A percentile compares a stretch with the other conserved stretches of the same genome.
Evolutionary conservation across 768 basidiomycete genomes (phyloP).

Genomic region (Hemileccinum rubropunctum): DNA sequence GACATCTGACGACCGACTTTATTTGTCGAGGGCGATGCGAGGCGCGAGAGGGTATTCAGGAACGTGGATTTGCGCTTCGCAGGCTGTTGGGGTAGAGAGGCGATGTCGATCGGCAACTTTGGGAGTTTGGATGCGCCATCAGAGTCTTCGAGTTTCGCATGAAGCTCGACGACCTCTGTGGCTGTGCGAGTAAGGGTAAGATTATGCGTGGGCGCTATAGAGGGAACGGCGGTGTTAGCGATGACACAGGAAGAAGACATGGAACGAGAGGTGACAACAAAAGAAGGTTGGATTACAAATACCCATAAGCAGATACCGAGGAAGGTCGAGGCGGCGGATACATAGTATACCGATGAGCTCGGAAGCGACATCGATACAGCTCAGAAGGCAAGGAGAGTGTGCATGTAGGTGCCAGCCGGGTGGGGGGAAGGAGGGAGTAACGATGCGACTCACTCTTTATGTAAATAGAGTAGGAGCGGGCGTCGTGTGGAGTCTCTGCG

Average conservation of each 20-base stretch:
- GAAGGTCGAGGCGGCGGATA: constrained; percentile 15
- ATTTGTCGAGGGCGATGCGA: constrained; percentile 67
- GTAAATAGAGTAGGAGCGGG: constrained; percentile 72
- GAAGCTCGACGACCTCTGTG: constrained; percentile 77
- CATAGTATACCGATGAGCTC: constrained; percentile 23
- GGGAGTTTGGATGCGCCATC: constrained; percentile 58
- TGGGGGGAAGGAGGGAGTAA: constrained; percentile 24
- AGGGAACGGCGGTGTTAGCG: constrained; percentile 30
- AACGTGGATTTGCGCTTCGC: constrained; percentile 80
- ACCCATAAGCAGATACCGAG: constrained; percentile 11
- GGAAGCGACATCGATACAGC: constrained; percentile 22
- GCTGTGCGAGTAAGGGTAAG: constrained; percentile 80
- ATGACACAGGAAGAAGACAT: constrained; percentile 13
- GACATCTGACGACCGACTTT: constrained; percentile 46
- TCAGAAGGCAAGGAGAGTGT: constrained; percentile 19
- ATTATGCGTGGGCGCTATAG: constrained; percentile 82
- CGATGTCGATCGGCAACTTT: constrained; percentile 56
- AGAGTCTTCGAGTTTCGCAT: constrained; percentile 71
- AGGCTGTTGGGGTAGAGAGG: constrained; percentile 47
- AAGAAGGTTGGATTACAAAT: constrained; percentile 13
- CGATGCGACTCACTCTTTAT: constrained; percentile 72
- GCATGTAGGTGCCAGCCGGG: constrained; percentile 16
- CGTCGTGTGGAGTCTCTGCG: constrained; percentile 78
- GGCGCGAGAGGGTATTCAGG: constrained; percentile 80
- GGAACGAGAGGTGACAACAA: constrained; percentile 16